A percentile compares a stretch with the other conserved stretches of the same genome.
phyloP scores from a whole-genome alignment of 768 basidiomycete genomes.

The Cantharellus cinnabarinus region DNA sequence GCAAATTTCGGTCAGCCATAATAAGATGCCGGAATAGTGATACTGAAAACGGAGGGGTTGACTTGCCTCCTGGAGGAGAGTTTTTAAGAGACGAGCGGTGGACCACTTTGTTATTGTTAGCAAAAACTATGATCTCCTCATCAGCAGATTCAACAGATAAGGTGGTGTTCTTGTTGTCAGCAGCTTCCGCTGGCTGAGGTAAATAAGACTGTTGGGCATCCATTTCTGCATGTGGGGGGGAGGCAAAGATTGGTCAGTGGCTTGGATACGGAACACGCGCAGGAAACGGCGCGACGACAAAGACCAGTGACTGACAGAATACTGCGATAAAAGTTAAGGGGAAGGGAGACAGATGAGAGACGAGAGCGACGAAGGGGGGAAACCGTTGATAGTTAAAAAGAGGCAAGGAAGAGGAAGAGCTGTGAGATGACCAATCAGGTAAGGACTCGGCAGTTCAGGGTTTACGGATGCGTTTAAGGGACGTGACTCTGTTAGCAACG shows the following conservation, averaged over 20 bases:
- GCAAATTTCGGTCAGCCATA: too few species aligned
- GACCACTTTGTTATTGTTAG: not conserved
- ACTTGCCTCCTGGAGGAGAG: not conserved
- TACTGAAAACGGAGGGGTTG: not conserved
- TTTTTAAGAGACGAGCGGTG: not conserved
- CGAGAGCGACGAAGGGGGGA: not conserved
- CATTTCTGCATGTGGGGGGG: not conserved
- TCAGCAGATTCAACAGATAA: not conserved
- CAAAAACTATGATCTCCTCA: slow-evolving; percentile 1
- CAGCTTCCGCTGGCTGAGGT: not conserved
- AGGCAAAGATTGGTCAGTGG: not conserved
- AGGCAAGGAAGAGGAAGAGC: not conserved
- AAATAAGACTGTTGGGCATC: not conserved
- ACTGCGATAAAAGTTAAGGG: not conserved
- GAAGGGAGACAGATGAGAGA: not conserved
- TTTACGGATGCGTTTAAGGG: not conserved
- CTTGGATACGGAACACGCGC: not conserved
- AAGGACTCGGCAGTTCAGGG: not conserved
- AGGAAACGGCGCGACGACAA: not conserved
- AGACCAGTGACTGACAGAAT: not conserved
- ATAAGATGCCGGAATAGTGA: too few species aligned
- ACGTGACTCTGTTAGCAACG: not conserved
- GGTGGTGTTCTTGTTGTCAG: not conserved
- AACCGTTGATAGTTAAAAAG: not conserved
- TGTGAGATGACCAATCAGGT: not conserved